Percentiles rank a stretch among this genome's conserved stretches.
phyloP scores from a whole-genome alignment of 1,284 basidiomycete species.

The Heterobasidion annosum region DNA sequence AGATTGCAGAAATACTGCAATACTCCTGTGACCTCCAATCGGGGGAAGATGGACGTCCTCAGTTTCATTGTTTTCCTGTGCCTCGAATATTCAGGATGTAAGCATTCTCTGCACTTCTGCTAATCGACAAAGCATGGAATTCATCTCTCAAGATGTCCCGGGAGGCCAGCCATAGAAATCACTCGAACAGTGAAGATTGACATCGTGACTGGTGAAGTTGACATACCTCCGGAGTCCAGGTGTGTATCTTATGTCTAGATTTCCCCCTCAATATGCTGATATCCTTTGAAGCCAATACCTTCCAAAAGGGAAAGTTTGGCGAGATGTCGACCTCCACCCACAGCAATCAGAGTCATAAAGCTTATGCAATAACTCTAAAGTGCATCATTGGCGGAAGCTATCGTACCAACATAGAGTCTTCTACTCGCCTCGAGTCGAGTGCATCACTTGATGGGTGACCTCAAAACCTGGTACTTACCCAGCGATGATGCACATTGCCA shows the following conservation, averaged over 20 bases:
- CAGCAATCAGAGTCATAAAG: neutral
- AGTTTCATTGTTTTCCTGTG: slow-evolving; percentile 57
- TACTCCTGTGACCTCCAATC: slow-evolving; percentile 45
- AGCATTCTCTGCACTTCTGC: slow-evolving; percentile 18
- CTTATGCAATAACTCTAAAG: too few relatives aligned
- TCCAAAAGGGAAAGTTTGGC: slow-evolving; percentile 44
- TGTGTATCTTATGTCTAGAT: slow-evolving; percentile 17
- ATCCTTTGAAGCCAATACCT: slow-evolving; percentile 24
- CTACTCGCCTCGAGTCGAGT: too few relatives aligned
- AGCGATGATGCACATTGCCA: too few relatives aligned
- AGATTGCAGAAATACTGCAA: slow-evolving; percentile 63
- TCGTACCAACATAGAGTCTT: too few relatives aligned
- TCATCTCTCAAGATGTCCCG: slow-evolving; percentile 41
- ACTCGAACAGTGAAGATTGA: slow-evolving; percentile 53
- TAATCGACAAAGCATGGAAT: neutral
- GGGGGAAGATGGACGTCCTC: slow-evolving; percentile 18
- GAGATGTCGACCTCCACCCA: slow-evolving; percentile 28
- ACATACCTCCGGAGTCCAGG: slow-evolving; percentile 39
- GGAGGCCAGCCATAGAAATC: slow-evolving; percentile 59
- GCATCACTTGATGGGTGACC: too few relatives aligned
- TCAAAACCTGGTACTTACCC: too few relatives aligned
- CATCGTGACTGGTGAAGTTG: slow-evolving; percentile 51
- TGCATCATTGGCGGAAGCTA: too few relatives aligned
- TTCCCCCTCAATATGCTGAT: neutral
- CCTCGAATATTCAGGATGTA: slow-evolving; percentile 66